Evolutionary conservation across 495 filamentous ascomycete species (phyloP).

Genomic region (Collariella sp.): DNA sequence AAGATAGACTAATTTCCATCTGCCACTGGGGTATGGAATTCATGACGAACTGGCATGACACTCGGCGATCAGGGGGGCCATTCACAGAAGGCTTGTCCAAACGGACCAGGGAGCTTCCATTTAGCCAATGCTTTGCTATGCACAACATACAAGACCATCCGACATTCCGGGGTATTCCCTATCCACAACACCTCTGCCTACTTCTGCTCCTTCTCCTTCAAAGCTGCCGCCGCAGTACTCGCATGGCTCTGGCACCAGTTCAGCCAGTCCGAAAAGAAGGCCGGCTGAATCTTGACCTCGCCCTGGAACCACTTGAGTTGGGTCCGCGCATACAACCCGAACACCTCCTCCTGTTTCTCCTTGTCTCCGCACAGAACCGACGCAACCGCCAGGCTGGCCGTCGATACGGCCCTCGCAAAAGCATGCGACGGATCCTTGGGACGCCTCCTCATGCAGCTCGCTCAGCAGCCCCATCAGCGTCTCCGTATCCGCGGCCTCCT

Average conservation of each 20-base stretch:
- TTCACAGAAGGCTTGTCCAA: too few species aligned
- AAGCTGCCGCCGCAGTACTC: constrained; percentile 7
- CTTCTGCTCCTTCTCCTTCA: constrained; percentile 7
- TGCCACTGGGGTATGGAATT: background rate
- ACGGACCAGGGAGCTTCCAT: too few species aligned
- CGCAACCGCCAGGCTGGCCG: constrained; percentile 41
- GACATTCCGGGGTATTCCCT: background rate
- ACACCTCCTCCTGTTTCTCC: constrained; percentile 24
- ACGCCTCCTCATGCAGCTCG: constrained; percentile 64
- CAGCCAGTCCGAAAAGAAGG: constrained; percentile 47
- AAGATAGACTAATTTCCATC: constrained; percentile 9
- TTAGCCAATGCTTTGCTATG: too few species aligned
- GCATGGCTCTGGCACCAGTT: constrained; percentile 51
- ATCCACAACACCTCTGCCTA: background rate
- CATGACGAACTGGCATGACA: background rate
- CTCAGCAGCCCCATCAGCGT: constrained; percentile 49
- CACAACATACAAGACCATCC: background rate
- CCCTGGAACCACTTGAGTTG: constrained; percentile 38
- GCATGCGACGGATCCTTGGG: constrained; percentile 46
- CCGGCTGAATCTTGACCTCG: constrained; percentile 39
- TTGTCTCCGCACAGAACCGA: constrained; percentile 33
- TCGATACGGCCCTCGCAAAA: constrained; percentile 42
- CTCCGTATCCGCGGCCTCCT: constrained; percentile 27
- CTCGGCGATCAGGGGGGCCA: too few species aligned
- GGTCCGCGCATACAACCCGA: constrained; percentile 35